Evolutionary conservation across 2,329 filamentous ascomycete genomes (phyloP).

Genomic region (Nemania abortiva): DNA sequence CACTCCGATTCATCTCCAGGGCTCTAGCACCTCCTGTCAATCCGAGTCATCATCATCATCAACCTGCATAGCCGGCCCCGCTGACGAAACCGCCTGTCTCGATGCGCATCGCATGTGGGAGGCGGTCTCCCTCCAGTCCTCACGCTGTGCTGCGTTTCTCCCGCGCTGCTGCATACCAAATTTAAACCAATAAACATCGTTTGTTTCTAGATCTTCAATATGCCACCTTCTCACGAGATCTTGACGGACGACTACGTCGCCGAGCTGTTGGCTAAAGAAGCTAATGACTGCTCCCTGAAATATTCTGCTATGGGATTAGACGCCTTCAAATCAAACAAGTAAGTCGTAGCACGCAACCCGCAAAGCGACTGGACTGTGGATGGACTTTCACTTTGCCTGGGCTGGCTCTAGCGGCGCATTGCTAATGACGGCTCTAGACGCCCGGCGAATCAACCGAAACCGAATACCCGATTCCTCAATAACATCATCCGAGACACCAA

Average conservation of each 20-base stretch:
- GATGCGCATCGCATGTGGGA: conserved; percentile 19
- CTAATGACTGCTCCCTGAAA: conserved; percentile 76
- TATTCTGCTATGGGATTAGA: conserved; percentile 82
- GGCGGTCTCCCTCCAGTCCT: background rate
- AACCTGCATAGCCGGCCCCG: conserved; percentile 17
- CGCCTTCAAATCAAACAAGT: conserved; percentile 67
- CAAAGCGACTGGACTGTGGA: background rate
- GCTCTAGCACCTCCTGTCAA: background rate
- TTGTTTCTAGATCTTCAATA: conserved; percentile 32
- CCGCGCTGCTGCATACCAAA: background rate
- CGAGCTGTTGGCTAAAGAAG: conserved; percentile 82
- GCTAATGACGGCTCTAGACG: conserved; percentile 59
- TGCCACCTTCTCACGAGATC: conserved; percentile 54
- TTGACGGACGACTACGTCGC: conserved; percentile 84
- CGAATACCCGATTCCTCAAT: conserved; percentile 89
- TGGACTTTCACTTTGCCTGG: background rate
- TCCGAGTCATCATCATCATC: conserved; percentile 1
- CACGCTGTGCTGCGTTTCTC: background rate
- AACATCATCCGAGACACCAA: conserved; percentile 91
- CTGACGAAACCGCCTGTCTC: conserved; percentile 29
- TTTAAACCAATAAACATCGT: background rate
- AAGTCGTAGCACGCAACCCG: conserved; percentile 42
- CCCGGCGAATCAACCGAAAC: conserved; percentile 76
- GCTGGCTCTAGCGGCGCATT: conserved; percentile 1
- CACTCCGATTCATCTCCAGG: background rate